Conservation (phyloP, 2,329 filamentous ascomycete genomes). For the Penicillium sumatraense region DNA sequence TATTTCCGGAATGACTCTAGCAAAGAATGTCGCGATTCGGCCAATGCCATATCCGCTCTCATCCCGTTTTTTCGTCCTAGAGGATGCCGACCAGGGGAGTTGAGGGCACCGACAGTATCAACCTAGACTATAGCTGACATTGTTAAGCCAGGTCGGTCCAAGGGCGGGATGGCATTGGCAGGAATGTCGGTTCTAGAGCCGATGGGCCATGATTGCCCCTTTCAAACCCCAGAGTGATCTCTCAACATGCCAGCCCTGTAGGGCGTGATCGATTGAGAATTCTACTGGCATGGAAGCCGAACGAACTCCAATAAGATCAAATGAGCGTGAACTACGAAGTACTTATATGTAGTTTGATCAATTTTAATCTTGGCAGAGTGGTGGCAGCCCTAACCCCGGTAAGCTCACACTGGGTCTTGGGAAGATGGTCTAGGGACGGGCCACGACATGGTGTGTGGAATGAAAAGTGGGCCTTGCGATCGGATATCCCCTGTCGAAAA, state of each 20-base stretch:
- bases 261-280: slow-evolving; percentile 4
- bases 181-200: neutral
- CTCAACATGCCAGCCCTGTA: slow-evolving; percentile 3
- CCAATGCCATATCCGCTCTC: neutral
- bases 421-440: slow-evolving; percentile 19
- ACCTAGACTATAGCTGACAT: neutral
- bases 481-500: slow-evolving; percentile 6
- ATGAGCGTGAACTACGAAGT: too few relatives aligned
- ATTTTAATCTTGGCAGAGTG: neutral
- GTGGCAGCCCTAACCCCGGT: slow-evolving; percentile 1
- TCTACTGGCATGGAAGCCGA: neutral
- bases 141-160: neutral
- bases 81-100: neutral
- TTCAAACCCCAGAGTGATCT: neutral
- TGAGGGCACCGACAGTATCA: neutral
- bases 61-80: neutral
- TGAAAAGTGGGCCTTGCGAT: slow-evolving; percentile 26
- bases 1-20: neutral
- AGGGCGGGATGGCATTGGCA: neutral
- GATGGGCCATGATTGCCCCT: neutral
- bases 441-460: slow-evolving; percentile 19
- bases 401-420: slow-evolving; percentile 12
- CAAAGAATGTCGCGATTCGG: neutral
- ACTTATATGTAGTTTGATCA: too few relatives aligned
- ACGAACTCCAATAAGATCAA: too few relatives aligned